These are phyloP conservation scores for Tinospora cordifolia DNA, from an alignment of 164 flowering plant genomes.

Conservation along the genomic window DNA sequence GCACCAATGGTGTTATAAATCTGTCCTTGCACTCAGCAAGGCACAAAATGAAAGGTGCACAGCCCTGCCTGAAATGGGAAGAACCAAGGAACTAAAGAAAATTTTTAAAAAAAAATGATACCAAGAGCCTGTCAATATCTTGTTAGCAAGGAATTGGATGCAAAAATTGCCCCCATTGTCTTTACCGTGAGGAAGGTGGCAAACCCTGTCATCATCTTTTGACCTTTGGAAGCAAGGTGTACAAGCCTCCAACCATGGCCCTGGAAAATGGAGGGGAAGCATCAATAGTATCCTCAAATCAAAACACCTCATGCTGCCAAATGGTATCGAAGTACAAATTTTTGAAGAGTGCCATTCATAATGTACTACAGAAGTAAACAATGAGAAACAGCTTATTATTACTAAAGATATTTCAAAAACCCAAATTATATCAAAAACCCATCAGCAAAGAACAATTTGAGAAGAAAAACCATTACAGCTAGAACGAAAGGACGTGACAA, in stretches of 20 bases:
- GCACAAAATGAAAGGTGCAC: constrained; percentile 21
- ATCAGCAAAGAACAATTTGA: not conserved
- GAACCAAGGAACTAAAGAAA: constrained; percentile 17
- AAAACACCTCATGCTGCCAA: constrained; percentile 27
- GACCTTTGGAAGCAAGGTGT: constrained; percentile 43
- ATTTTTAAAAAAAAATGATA: constrained; percentile 1
- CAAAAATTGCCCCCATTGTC: constrained; percentile 26
- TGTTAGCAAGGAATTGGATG: constrained; percentile 24
- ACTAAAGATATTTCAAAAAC: constrained; percentile 2
- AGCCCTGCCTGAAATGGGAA: constrained; percentile 30
- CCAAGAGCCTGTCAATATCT: constrained; percentile 12
- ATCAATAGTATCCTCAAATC: constrained; percentile 43
- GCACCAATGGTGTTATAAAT: constrained; percentile 15
- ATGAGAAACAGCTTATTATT: constrained; percentile 12
- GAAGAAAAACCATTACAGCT: not conserved
- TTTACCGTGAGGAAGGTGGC: constrained; percentile 31
- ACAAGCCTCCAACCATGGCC: constrained; percentile 48
- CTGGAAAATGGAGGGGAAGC: constrained; percentile 68
- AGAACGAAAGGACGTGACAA: not conserved
- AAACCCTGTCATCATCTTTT: constrained; percentile 41
- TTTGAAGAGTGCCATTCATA: constrained; percentile 9
- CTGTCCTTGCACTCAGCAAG: constrained; percentile 19
- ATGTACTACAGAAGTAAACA: constrained; percentile 12
- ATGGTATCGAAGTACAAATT: constrained; percentile 19
- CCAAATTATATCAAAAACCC: not conserved